Conservation (phyloP, 805 yeast species). For the Metschnikowia dekortorum region DNA sequence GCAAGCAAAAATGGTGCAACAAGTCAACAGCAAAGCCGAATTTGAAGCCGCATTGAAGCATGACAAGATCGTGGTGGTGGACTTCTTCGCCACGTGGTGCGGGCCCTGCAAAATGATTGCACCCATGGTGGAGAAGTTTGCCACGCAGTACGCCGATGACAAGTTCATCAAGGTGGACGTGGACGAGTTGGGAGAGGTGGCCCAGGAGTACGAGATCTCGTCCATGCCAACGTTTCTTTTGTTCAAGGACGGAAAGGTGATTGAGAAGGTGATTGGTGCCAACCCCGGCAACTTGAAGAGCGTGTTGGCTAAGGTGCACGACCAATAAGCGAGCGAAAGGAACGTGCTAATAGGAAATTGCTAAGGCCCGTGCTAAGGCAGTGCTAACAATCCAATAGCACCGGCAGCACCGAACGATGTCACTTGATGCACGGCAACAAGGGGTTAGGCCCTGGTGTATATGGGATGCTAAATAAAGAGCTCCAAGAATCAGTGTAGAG, state of each 20-base stretch:
- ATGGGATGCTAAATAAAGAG: too few species aligned
- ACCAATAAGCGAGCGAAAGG: neutral
- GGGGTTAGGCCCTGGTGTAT: too few species aligned
- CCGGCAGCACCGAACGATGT: too few species aligned
- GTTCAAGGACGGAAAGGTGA: constrained; percentile 78
- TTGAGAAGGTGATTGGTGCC: constrained; percentile 83
- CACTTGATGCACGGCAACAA: too few species aligned
- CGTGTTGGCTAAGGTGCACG: constrained; percentile 33
- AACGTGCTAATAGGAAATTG: too few species aligned
- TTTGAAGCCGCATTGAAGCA: constrained; percentile 61
- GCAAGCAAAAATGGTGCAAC: constrained; percentile 31
- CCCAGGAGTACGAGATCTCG: constrained; percentile 56
- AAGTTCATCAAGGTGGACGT: constrained; percentile 89
- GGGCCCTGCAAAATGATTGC: constrained; percentile 99
- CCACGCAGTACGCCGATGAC: constrained; percentile 60
- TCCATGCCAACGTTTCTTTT: constrained; percentile 64
- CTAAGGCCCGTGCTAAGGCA: too few species aligned
- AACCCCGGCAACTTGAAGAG: constrained; percentile 80
- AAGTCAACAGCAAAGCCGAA: constrained; percentile 40
- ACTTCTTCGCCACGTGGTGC: constrained; percentile 97
- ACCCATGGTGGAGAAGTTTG: constrained; percentile 83
- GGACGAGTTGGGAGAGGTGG: constrained; percentile 74
- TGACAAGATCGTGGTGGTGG: constrained; percentile 81
- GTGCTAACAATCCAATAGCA: too few species aligned
- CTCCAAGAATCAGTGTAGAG: too few species aligned